Evolutionary conservation across 306 rosid species (phyloP), one percentile per base, ranked within the genome.

Genomic region (Fagus crenata): DNA sequence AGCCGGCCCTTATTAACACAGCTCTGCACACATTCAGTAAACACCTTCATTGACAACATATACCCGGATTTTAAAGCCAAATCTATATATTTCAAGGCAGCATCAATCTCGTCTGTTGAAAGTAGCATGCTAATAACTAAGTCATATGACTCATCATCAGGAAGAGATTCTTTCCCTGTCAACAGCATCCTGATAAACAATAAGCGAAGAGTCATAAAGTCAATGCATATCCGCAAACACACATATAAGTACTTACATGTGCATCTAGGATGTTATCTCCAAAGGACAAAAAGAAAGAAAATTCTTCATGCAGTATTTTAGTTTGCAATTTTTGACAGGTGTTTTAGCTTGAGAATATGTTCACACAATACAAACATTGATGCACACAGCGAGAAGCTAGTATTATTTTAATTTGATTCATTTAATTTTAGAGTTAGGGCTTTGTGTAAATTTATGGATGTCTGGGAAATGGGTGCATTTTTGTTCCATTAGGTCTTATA

Each of bases 121-220:
- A 96, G 88, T 75, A 89, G 90, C 99, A 96, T 82, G 74, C 85
- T 91, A 59, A 92, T 80, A 80, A 96, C 87, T 60, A 92, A 78
- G 76, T 88, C 85, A 83, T 89, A 92, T 39, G 99, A 96, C 83
- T 90, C 97, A 43, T 88, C 81, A 76, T 96, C 98, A 8, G 99
- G 98, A 81, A 4, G 79, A 77, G 91, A 81, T 33, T 83, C 99
- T 49, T 78, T 85, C 78, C 97, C 96, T 7, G 89, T 46, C 84
- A 81, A 88, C 89, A 87, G 86, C 98, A 96, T 96, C 92, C 99
- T 92, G 96, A 74, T 74, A 75, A 71, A 49, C 72, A 71, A n/a
- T 59, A 74, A 84, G 75, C 46, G 56, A 67, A 61, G 71, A 77
- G 54, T 81, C 36, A 71, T 70, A 71, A 67, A 70, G 51, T 46